Evolutionary conservation across 1,139 yeast species (phyloP), one percentile per base, ranked within the genome.

Genomic region (Magnusiomyces fungicola): DNA sequence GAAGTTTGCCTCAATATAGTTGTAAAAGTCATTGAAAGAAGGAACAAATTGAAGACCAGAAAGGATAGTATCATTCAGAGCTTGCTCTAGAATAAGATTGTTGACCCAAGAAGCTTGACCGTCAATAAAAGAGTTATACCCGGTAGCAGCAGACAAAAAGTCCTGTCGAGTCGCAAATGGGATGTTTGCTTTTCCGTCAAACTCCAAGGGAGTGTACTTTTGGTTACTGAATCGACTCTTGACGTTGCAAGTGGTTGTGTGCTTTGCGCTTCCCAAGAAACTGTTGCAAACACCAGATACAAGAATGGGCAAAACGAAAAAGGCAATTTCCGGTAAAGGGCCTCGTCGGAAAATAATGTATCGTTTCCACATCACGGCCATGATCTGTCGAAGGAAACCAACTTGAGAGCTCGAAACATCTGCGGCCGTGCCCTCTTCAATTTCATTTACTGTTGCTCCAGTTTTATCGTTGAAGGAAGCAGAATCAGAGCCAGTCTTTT

Each of bases 281-380:
- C 59, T 46, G 21, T 61, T 46, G 3, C 63, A 55, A n/a, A 63
- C 66, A 32, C 54, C 59, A 18, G 64, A 64, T 5, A 66, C 69
- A 23, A 66, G 46, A 25, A 66, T 52, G 0, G 70, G 70, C 3
- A 66, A 43, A 7, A 58, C 24, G 39, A 64, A 57, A 27, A 61
- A 55, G 10, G 60, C 62, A 32, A 64, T 47, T 24, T 60, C 62
- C 1, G 69, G 59, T 37, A 60, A 49, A 0, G 69, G 68, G 34
- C 57, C 60, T 23, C 68, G 54, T 21, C 57, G 51, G 32, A 61
- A 55, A 36, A 67, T 62, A 14, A 59, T 59, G 40, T 58, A 46
- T 22, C 70, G 58, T 50, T 67, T 67, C 37, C 56, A 49, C 9
- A 67, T 46, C 64, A 67, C 61, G 3, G 69, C 62, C 38, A 55